Evolutionary conservation across 1,284 basidiomycete genomes (phyloP), one percentile per base, ranked within the genome.

Genomic region (Coniophora puteana): DNA sequence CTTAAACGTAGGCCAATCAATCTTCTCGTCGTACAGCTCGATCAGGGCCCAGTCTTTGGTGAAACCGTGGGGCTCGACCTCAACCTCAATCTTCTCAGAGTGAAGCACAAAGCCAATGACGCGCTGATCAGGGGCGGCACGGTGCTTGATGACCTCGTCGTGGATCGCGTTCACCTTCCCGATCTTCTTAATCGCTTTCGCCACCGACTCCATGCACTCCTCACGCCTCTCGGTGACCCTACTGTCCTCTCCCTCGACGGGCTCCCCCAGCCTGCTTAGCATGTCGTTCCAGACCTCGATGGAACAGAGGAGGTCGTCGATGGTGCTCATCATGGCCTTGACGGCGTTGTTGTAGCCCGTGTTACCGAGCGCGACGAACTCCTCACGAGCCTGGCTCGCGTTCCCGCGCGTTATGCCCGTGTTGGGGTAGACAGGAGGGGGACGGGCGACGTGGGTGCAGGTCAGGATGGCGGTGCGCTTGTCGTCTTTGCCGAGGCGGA

Each of bases 61-160:
- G 40, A 53, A 63, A 17, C 26, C n/a, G 45, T 51, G 11, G 34
- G 52, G 48, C 31, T 39, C 57, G 49, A 27, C 51, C 10, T 42
- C 37, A 50, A 53, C 53, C 28, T 49, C 52, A 43, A 65, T 63
- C 20, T 39, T 36, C 30, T 49, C 52, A 38, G 55, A 47, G 51
- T 63, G 59, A 23, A 67, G 39, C 34, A 69, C 61, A 40, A 47
- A 53, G 32, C 67, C 68, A 31, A 68, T 48, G 24, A 55, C 45
- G 40, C 66, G 63, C 46, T 55, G 43, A 31, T 47, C 44, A 26
- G 43, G 36, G 8, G 28, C 49, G 36, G 45, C 52, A 28, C 43
- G 40, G 41, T 51, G 23, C 50, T 57, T 56, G 24, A 44, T 57
- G 44, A 65, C 54, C 24, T 60, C 48, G 42, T 43, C 27, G 45